Evolutionary conservation across 768 basidiomycete genomes (phyloP).

Genomic region (Peribolospora kevripleyi): DNA sequence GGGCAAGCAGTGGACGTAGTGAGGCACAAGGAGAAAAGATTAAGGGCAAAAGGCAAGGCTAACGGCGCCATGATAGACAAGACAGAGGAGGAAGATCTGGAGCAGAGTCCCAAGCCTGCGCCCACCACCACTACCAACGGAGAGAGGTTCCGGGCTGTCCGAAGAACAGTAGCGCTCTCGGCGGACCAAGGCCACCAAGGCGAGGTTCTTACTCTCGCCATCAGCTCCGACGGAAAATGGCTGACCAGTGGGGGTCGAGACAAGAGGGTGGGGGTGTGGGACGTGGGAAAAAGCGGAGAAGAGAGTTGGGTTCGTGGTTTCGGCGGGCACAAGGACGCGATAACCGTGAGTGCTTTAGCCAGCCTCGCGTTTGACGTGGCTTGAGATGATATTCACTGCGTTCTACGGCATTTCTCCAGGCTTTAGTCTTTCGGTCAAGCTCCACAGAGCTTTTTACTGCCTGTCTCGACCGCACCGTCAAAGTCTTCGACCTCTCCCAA

Average conservation of each 20-base stretch:
- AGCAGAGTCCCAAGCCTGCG: too few species aligned
- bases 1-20: background rate
- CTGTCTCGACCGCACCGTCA: conserved; percentile 68
- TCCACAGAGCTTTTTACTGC: conserved; percentile 49
- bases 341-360: conserved; percentile 33
- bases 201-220: conserved; percentile 56
- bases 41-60: too few species aligned
- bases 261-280: conserved; percentile 61
- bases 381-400: background rate
- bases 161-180: too few species aligned
- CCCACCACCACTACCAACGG: too few species aligned
- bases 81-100: too few species aligned
- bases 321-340: conserved; percentile 45
- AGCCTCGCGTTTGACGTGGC: conserved; percentile 14
- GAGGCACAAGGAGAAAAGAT: too few species aligned
- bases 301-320: conserved; percentile 37
- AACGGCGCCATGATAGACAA: too few species aligned
- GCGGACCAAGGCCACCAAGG: conserved; percentile 47
- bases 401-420: conserved; percentile 21
- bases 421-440: conserved; percentile 50
- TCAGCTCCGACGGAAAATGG: conserved; percentile 62
- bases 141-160: too few species aligned
- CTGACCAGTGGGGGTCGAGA: conserved; percentile 76
- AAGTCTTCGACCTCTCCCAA: conserved; percentile 51
- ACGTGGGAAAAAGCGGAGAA: conserved; percentile 21